Conservation (phyloP, 2,329 filamentous ascomycete species). For the Fusarium penzigii region DNA sequence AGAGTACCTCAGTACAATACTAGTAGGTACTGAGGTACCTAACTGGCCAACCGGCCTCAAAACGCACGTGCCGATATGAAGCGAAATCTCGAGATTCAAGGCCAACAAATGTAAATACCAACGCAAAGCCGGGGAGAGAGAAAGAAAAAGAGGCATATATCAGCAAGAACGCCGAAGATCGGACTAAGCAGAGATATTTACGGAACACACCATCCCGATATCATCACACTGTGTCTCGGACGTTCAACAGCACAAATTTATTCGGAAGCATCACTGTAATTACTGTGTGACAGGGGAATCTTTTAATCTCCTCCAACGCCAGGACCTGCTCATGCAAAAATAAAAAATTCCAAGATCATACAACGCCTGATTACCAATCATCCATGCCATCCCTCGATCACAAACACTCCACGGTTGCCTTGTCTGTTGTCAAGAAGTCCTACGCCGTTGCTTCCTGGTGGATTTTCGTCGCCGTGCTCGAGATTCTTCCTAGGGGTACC, state of each 20-base stretch:
- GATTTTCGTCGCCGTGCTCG: slow-evolving; percentile 12
- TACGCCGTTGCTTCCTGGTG: slow-evolving; percentile 14
- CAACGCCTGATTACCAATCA: slow-evolving; percentile 22
- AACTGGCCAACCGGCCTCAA: too few species aligned
- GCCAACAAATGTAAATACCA: too few species aligned
- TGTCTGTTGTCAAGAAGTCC: slow-evolving; percentile 13
- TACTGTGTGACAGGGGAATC: slow-evolving; percentile 30
- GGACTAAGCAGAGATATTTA: too few species aligned
- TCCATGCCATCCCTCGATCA: neutral
- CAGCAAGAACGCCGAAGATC: too few species aligned
- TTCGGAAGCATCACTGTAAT: slow-evolving; percentile 16
- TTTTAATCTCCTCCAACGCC: slow-evolving; percentile 32
- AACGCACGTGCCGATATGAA: too few species aligned
- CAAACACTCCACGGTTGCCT: neutral
- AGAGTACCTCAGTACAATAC: too few species aligned
- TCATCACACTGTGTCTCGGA: neutral
- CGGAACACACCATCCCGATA: neutral
- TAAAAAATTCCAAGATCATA: slow-evolving; percentile 15
- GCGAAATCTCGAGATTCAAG: too few species aligned
- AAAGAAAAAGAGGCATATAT: too few species aligned
- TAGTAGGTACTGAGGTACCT: too few species aligned
- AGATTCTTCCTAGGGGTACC: slow-evolving; percentile 24
- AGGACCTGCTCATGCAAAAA: slow-evolving; percentile 20
- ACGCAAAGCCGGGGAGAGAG: too few species aligned
- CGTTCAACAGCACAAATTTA: slow-evolving; percentile 13